Evolutionary conservation across 228 moss, liverwort and hornwort species (phyloP).

Genomic region (Sphagnum fallax): DNA sequence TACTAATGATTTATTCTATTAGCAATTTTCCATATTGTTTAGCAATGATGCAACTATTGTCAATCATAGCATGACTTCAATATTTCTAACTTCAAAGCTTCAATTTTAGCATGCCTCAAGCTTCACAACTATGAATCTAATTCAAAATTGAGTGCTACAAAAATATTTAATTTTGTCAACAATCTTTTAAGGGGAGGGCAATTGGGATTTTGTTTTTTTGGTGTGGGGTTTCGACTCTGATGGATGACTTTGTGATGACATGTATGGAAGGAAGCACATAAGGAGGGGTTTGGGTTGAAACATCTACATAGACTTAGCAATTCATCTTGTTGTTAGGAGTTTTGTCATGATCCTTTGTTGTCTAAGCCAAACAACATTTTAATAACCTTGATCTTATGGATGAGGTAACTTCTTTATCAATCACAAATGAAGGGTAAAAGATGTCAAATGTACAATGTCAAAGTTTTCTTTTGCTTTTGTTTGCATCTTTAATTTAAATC

Average conservation of each 20-base stretch:
- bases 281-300: slow-evolving; percentile 69
- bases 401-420: slow-evolving; percentile 39
- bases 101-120: too few species aligned
- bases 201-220: not conserved
- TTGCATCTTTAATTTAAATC: not conserved
- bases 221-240: slow-evolving; percentile 47
- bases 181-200: too few species aligned
- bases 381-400: slow-evolving; percentile 40
- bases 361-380: slow-evolving; percentile 67
- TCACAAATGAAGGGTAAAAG: not conserved
- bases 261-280: slow-evolving; percentile 83
- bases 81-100: too few species aligned
- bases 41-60: too few species aligned
- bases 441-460: not conserved
- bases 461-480: not conserved
- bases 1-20: too few species aligned
- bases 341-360: slow-evolving; percentile 68
- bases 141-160: too few species aligned
- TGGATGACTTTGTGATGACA: slow-evolving; percentile 64
- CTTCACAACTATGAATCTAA: too few species aligned
- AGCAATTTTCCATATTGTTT: too few species aligned
- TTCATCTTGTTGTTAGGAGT: slow-evolving; percentile 80
- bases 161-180: too few species aligned
- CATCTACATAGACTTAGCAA: slow-evolving; percentile 71
- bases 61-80: too few species aligned